phyloP scores from a whole-genome alignment of 164 flowering plant species.

The Annona squamosa region DNA sequence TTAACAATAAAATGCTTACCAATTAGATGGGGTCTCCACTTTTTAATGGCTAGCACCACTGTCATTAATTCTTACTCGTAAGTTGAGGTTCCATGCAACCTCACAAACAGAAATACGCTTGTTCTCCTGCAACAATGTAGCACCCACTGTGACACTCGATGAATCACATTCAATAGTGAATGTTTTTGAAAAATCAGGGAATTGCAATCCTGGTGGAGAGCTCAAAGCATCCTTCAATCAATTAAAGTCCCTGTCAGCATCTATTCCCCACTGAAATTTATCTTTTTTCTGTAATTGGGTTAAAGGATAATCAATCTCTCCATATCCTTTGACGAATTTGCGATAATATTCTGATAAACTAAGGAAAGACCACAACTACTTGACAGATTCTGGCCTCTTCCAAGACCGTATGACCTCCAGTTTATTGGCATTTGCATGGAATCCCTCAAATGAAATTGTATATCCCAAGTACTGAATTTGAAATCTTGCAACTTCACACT shows the following conservation, averaged over 20 bases:
- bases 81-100: not conserved
- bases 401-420: too few species aligned
- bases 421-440: too few species aligned
- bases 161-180: not conserved
- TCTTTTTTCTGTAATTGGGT: not conserved
- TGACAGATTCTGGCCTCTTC: not conserved
- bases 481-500: not conserved
- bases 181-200: not conserved
- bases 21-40: conserved; percentile 1
- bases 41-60: not conserved
- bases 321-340: not conserved
- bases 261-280: not conserved
- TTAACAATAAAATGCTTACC: not conserved
- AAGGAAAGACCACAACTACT: not conserved
- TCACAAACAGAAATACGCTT: not conserved
- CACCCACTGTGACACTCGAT: not conserved
- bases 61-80: not conserved
- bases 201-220: not conserved
- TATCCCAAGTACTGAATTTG: not conserved
- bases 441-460: not conserved
- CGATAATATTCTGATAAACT: not conserved
- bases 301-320: not conserved
- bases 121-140: not conserved
- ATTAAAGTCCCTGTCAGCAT: too few species aligned
- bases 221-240: not conserved